A percentile compares a stretch with the other conserved stretches of the same genome.
These are phyloP conservation scores for Ambrosiella beaveri DNA, from an alignment of 2,329 filamentous ascomycete genomes.

Conservation along the genomic window DNA sequence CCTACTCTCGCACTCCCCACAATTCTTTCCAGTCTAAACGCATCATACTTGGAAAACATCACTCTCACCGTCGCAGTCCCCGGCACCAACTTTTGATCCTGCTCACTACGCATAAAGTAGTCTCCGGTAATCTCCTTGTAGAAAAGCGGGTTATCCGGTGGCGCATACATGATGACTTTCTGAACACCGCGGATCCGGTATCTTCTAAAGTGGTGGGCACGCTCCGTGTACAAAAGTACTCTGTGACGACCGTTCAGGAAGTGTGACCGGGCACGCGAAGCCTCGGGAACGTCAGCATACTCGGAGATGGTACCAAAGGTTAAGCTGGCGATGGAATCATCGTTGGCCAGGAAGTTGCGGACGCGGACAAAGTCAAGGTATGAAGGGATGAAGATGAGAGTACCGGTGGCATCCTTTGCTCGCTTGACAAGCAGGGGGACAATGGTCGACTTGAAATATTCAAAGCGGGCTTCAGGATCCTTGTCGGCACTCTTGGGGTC, in stretches of 20 bases:
- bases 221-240: slow-evolving; percentile 78
- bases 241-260: slow-evolving; percentile 71
- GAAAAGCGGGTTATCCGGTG: slow-evolving; percentile 76
- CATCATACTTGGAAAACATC: slow-evolving; percentile 80
- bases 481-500: slow-evolving; percentile 37
- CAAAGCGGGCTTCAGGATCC: slow-evolving; percentile 79
- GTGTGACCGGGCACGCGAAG: slow-evolving; percentile 69
- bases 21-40: slow-evolving; percentile 71
- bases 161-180: slow-evolving; percentile 70
- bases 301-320: slow-evolving; percentile 73
- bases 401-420: slow-evolving; percentile 47
- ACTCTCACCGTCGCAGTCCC: slow-evolving; percentile 42
- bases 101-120: slow-evolving; percentile 44
- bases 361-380: slow-evolving; percentile 92
- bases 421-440: slow-evolving; percentile 58
- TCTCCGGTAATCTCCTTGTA: slow-evolving; percentile 60
- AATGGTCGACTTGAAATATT: slow-evolving; percentile 72
- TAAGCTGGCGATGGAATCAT: slow-evolving; percentile 33
- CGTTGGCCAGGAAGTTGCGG: slow-evolving; percentile 77
- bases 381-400: slow-evolving; percentile 75
- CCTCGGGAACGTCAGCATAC: slow-evolving; percentile 64
- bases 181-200: slow-evolving; percentile 68
- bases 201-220: slow-evolving; percentile 93
- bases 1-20: slow-evolving; percentile 67
- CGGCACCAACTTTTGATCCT: slow-evolving; percentile 35